Conservation (phyloP, 805 yeast genomes). For the Candida arabinofermentans region DNA sequence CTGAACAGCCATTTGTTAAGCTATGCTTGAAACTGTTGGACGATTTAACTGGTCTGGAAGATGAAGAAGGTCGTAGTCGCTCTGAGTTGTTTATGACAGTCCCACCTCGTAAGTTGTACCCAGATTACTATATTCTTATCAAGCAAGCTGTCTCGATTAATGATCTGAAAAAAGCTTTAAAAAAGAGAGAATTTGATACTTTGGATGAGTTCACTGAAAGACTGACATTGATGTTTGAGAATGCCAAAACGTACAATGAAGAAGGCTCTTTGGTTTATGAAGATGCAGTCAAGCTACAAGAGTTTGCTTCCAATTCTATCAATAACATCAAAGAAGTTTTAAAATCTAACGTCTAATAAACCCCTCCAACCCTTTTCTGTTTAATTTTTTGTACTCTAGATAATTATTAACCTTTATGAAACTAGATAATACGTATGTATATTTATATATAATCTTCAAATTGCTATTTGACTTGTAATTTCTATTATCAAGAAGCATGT, state of each 20-base stretch:
- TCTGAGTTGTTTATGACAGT: slow-evolving; percentile 62
- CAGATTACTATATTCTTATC: slow-evolving; percentile 77
- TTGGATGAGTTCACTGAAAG: slow-evolving; percentile 48
- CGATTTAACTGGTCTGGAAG: slow-evolving; percentile 37
- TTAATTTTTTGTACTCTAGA: not conserved
- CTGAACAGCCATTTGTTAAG: slow-evolving; percentile 14
- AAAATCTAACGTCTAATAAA: not conserved
- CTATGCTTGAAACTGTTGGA: slow-evolving; percentile 37
- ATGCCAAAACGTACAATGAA: slow-evolving; percentile 67
- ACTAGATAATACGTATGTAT: no score
- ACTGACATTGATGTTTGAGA: slow-evolving; percentile 52
- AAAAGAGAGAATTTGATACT: slow-evolving; percentile 31
- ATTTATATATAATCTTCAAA: no score
- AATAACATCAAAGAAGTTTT: slow-evolving; percentile 9
- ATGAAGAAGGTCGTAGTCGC: slow-evolving; percentile 42
- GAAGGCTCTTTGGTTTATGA: slow-evolving; percentile 60
- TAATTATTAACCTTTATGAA: no score
- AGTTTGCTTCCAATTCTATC: slow-evolving; percentile 26
- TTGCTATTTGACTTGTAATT: no score
- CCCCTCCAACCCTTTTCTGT: not conserved
- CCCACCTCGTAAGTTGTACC: slow-evolving; percentile 72
- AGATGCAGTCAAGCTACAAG: slow-evolving; percentile 50
- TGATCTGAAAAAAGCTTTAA: slow-evolving; percentile 48
- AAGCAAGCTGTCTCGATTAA: slow-evolving; percentile 56
- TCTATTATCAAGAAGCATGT: no score